Base-by-base conservation (phyloP, 2,329 filamentous ascomycete species). In the Pseudovirgaria hyperparasitica region DNA sequence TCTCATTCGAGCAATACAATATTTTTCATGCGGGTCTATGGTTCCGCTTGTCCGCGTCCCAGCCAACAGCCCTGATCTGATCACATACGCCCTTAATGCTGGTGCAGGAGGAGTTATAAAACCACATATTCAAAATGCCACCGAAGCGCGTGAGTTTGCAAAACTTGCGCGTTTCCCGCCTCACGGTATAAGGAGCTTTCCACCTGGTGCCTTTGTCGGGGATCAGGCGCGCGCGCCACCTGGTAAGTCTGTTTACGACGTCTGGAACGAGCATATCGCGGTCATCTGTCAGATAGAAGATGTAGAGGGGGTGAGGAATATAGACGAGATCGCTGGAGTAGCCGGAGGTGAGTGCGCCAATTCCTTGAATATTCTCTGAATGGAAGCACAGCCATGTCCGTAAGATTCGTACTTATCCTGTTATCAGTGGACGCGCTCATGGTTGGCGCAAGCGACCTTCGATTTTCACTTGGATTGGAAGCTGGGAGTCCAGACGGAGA, bases 211-310 rank as follows among this genome's bases (percentile, higher is more conserved):
- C 5, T 34, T 35, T n/a, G 18, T 35, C 10, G 42, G 42, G 12
- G 34, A 40, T 13, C 43, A 41, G 19, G 44, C 43, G 1, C 45
- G 44, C 39, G 39, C 35, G 20, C 43, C 43, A 0, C 34, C 39
- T 3, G 37, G 37, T 7, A 42, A 45, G 22, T 34, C 29, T n/a
- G 45, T 39, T 34, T 43, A 45, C 26, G 30, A 45, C 7, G 17
- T 29, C 3, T 45, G 40, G 0, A 46, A 46, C 35, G 39, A 42
- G 18, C 43, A 45, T 29, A 20, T 44, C 5, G 43, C 40, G 15
- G 32, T 45, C 17, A 44, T 45, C 18, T 38, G 42, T 1, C 43
- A 46, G 23, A 40, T 46, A 25, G 43, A 46, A 29, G 39, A 38
- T 1, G 27, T 44, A 3, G 41, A 42, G 23, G 43, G 43, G 2